Base-by-base conservation (phyloP, 345 rosid genomes). In the Rhodamnia rubescens region DNA sequence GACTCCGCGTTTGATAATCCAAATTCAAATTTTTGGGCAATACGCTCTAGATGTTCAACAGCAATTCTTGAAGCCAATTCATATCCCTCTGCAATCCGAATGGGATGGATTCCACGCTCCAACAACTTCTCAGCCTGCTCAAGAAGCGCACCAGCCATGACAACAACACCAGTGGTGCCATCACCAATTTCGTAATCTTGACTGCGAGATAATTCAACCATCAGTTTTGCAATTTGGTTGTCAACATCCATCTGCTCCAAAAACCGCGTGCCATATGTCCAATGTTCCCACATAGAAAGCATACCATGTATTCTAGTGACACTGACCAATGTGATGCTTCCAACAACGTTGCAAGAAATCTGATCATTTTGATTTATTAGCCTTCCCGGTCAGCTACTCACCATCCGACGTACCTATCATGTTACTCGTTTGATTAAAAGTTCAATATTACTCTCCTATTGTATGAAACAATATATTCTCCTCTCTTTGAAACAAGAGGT, bases 241-340 rank as follows among this genome's bases (percentile, higher is more conserved):
- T 97, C 98, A 84, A 97, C 99, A 90, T 97, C 99, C 99, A 97
- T 97, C 91, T 94, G 97, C 91, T 97, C 99, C 91, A 97, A 90
- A 84, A 97, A 12, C 61, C 32, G 32, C 32, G 27, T 58, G 32
- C 16, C 27, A 57, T 11, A 58, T n/a, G 64, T 58, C 32, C 0
- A 58, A 26, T 26, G 29, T 26, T 57, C 61, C 64, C 12, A n/a
- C 32, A 26, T 26, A 58, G 32, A 58, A 58, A 58, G 59, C 59
- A 56, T n/a, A 13, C n/a, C 27, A 9, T 56, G 59, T 56, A 56
- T 22, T 56, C 10, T 5, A 22, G 59, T 56, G n/a, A 56, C 58
- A 22, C 26, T 22, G 9, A 56, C 27, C 27, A 9, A 2, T 10
- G 26, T 55, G 59, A 56, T 56, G 13, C 11, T 56, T 56, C 13